phyloP scores from a whole-genome alignment of 2,329 filamentous ascomycete species.

The Zymoseptoria tritici region DNA sequence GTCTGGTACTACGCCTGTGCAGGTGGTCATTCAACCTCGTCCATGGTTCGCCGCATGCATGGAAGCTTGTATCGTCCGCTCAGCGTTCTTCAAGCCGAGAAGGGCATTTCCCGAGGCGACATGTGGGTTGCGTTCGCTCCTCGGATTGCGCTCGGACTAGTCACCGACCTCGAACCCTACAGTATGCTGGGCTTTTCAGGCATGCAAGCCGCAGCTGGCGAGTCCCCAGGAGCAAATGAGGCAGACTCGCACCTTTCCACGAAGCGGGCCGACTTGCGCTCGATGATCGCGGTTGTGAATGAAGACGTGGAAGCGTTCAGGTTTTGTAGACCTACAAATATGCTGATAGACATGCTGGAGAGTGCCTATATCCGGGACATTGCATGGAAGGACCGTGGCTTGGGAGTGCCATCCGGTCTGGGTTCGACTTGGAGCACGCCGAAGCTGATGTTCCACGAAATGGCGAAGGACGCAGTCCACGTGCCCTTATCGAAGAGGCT shows the following conservation, averaged over 20 bases:
- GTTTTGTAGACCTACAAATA: conserved; percentile 5
- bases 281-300: background rate
- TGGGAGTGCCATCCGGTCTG: conserved; percentile 6
- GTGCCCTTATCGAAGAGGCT: conserved; percentile 14
- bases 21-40: conserved; percentile 14
- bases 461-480: conserved; percentile 18
- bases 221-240: background rate
- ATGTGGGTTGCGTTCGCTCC: conserved; percentile 17
- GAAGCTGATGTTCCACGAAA: conserved; percentile 10
- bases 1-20: conserved; percentile 30
- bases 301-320: conserved; percentile 7
- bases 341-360: conserved; percentile 16
- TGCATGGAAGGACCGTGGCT: conserved; percentile 14
- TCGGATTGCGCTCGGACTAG: conserved; percentile 21
- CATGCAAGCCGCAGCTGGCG: background rate
- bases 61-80: conserved; percentile 5
- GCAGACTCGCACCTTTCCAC: background rate
- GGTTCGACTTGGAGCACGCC: background rate
- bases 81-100: conserved; percentile 1
- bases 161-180: background rate
- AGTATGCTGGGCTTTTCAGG: background rate
- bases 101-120: background rate
- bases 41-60: conserved; percentile 8
- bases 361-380: conserved; percentile 17
- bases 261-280: background rate